Base-by-base conservation (phyloP, 768 basidiomycete species). In the Naematelia aurantialba region DNA sequence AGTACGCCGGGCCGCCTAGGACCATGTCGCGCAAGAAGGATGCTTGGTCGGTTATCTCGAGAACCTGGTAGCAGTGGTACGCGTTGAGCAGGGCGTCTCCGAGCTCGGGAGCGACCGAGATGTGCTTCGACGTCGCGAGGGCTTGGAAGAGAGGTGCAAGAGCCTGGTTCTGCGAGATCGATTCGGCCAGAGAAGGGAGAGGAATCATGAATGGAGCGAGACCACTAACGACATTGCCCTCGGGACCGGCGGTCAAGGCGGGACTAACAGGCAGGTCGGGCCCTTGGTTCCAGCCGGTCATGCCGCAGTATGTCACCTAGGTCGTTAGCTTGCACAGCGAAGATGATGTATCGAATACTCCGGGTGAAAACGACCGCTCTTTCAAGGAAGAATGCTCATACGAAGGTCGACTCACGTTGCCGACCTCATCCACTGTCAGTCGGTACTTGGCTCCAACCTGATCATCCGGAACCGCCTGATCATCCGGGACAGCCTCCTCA, bases 11-110 rank as follows among this genome's bases (percentile, higher is more conserved):
- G 0, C 60, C 60, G 31, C 55, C 55, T 5, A 61, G 48, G 17
- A 45, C 60, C 60, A 61, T 61, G 29, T 61, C 60, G 13, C 60
- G 46, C 21, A 61, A 25, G 26, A 61, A 61, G n/a, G 47, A 5
- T 3, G 55, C 13, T 5, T 51, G 60, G n/a, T 61, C 45, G 45
- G 52, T 56, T 11, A 50, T 42, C 24, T 61, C 39, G 27, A 56
- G 56, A 19, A 61, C 49, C 30, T 55, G 39, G 44, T 61, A 61
- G 25, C 55, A 61, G 42, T 44, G 45, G 29, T 46, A 61, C 19
- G 45, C 45, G 14, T 50, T 45, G 27, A 61, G 34, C 5, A 61
- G 50, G 12, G 53, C 60, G 26, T 61, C 55, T 14, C 60, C 60
- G 1, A 61, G 34, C 21, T 61, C 60, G 14, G 60, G 55, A 10